Percentiles rank a stretch among this genome's conserved stretches.
These are phyloP conservation scores for Monosporascus sp. DNA, from an alignment of 2,329 filamentous ascomycete genomes.

Conservation along the genomic window DNA sequence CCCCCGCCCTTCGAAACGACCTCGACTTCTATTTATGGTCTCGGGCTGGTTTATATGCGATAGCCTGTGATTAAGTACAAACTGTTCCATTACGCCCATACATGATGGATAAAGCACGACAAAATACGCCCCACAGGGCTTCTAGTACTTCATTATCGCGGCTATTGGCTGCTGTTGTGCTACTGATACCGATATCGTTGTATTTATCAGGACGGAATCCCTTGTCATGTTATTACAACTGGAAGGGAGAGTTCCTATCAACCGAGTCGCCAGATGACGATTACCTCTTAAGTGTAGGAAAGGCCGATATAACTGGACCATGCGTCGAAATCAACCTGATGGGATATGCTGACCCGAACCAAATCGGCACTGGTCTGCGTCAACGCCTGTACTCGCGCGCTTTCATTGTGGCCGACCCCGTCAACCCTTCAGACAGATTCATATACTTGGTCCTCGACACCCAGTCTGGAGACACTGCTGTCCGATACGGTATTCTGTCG, in stretches of 20 bases:
- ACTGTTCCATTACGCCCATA: background rate
- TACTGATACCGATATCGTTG: background rate
- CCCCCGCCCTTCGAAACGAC: background rate
- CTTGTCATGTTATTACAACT: too few species aligned
- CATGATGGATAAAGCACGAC: background rate
- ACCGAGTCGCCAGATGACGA: constrained; percentile 21
- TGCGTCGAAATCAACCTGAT: constrained; percentile 89
- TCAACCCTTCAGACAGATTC: constrained; percentile 64
- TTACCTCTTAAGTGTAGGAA: constrained; percentile 52
- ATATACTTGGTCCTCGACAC: constrained; percentile 86
- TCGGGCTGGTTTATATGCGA: background rate
- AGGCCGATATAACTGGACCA: constrained; percentile 58
- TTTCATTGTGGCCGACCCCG: constrained; percentile 74
- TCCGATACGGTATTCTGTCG: constrained; percentile 80
- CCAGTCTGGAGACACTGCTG: constrained; percentile 81
- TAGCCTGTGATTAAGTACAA: background rate
- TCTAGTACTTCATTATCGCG: background rate
- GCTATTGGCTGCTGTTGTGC: background rate
- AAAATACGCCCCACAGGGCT: background rate
- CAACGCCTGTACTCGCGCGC: constrained; percentile 85
- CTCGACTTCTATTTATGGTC: background rate
- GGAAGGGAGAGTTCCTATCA: background rate
- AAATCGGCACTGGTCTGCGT: constrained; percentile 76
- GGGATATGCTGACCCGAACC: constrained; percentile 83
- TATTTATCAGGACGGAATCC: background rate